Conservation (phyloP, 2,329 filamentous ascomycete genomes). For the Penicillium sp. region DNA sequence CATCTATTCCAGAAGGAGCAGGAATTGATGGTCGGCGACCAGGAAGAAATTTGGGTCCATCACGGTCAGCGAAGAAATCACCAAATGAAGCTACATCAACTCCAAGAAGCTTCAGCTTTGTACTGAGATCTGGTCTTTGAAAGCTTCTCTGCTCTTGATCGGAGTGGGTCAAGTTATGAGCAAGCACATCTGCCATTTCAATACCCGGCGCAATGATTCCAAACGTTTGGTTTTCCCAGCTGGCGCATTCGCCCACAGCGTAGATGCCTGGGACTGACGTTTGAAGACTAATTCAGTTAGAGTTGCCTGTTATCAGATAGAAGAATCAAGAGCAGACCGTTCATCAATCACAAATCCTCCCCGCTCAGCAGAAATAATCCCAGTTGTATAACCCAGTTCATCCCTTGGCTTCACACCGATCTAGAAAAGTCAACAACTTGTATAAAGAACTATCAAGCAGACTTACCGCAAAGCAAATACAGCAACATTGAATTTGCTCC, state of each 20-base stretch:
- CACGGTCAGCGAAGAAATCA: conserved; percentile 84
- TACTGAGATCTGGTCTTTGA: conserved; percentile 80
- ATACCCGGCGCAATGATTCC: conserved; percentile 84
- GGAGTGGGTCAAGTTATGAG: conserved; percentile 83
- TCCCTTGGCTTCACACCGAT: conserved; percentile 80
- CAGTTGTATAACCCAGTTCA: conserved; percentile 63
- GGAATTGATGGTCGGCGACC: conserved; percentile 42
- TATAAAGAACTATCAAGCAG: not conserved
- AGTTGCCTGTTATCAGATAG: not conserved
- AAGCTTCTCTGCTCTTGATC: conserved; percentile 64
- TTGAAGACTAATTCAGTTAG: conserved; percentile 43
- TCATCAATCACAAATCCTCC: conserved; percentile 62
- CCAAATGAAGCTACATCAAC: conserved; percentile 91
- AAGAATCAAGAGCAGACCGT: conserved; percentile 9
- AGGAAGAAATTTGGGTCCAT: conserved; percentile 72
- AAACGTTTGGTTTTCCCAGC: conserved; percentile 80
- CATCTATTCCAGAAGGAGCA: conserved; percentile 40
- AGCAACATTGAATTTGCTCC: conserved; percentile 67
- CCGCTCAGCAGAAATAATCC: conserved; percentile 65
- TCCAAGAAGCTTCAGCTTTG: conserved; percentile 81
- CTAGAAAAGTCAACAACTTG: conserved; percentile 20
- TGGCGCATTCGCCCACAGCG: conserved; percentile 85
- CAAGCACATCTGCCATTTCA: conserved; percentile 86
- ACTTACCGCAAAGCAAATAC: conserved; percentile 71
- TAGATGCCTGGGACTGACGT: conserved; percentile 71